phyloP scores from a whole-genome alignment of 2,329 filamentous ascomycete genomes.

The Fusarium sp. region DNA sequence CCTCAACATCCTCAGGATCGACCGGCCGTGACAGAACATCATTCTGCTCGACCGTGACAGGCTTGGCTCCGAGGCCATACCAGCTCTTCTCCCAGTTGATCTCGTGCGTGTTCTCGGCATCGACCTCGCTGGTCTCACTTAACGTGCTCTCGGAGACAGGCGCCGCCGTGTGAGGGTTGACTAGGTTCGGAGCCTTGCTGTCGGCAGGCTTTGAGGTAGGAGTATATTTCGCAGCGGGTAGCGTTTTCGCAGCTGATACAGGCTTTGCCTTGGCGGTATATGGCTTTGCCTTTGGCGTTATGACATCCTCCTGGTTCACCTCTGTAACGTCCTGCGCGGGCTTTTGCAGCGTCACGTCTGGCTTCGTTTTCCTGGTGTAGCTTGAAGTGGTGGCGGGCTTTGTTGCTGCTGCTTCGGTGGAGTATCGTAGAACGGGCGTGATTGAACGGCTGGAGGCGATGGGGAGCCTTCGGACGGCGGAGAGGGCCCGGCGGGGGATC shows the following conservation, averaged over 20 bases:
- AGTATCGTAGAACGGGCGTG: slow-evolving; percentile 39
- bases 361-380: background rate
- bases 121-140: slow-evolving; percentile 28
- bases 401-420: slow-evolving; percentile 40
- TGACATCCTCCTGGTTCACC: slow-evolving; percentile 32
- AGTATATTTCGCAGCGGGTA: background rate
- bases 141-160: slow-evolving; percentile 14
- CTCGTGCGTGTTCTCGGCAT: slow-evolving; percentile 35
- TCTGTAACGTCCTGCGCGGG: slow-evolving; percentile 29
- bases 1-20: slow-evolving; percentile 84
- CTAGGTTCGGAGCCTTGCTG: slow-evolving; percentile 12
- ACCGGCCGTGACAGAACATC: slow-evolving; percentile 78
- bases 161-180: slow-evolving; percentile 25
- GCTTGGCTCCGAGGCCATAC: slow-evolving; percentile 79
- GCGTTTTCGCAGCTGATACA: slow-evolving; percentile 4
- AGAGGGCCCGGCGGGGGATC: slow-evolving; percentile 47
- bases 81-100: slow-evolving; percentile 88
- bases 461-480: slow-evolving; percentile 39
- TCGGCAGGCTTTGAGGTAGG: background rate
- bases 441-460: slow-evolving; percentile 35
- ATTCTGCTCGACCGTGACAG: slow-evolving; percentile 80
- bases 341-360: slow-evolving; percentile 29
- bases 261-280: slow-evolving; percentile 7
- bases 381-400: slow-evolving; percentile 2
- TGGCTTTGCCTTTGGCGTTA: slow-evolving; percentile 9